These are phyloP conservation scores for Physcia stellaris DNA, from an alignment of 495 filamentous ascomycete genomes.

Conservation along the genomic window DNA sequence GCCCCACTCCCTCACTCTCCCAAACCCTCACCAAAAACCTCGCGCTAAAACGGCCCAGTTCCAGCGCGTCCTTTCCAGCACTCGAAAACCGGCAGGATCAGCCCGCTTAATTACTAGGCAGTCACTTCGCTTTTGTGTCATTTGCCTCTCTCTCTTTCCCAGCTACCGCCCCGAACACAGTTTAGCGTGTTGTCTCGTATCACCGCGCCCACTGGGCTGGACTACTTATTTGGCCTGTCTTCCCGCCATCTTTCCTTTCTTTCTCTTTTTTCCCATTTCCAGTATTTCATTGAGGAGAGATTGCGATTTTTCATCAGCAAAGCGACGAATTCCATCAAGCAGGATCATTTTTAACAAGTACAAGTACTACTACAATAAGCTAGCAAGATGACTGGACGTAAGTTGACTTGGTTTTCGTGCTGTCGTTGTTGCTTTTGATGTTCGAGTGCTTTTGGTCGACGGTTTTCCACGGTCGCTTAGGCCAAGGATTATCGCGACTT, in stretches of 20 bases:
- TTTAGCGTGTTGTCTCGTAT: not conserved
- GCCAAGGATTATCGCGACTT: not conserved
- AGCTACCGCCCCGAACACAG: not conserved
- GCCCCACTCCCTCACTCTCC: too few species aligned
- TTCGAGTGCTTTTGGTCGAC: not conserved
- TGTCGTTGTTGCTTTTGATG: not conserved
- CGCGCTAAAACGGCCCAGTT: too few species aligned
- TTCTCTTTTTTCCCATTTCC: not conserved
- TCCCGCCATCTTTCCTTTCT: not conserved
- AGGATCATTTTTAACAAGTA: not conserved
- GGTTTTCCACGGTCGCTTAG: not conserved
- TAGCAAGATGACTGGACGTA: constrained; percentile 85
- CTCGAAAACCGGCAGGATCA: too few species aligned
- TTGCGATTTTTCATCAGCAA: not conserved
- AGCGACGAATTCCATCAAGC: not conserved
- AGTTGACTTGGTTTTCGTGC: constrained; percentile 30
- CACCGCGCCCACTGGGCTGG: constrained; percentile 2
- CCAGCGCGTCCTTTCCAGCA: constrained; percentile 13
- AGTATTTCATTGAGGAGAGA: not conserved
- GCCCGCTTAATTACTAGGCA: too few species aligned
- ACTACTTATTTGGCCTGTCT: not conserved
- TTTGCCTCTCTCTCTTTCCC: constrained; percentile 17
- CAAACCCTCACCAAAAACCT: constrained; percentile 9
- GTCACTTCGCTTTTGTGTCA: constrained; percentile 3
- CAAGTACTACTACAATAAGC: constrained; percentile 2